Base-by-base conservation (phyloP, 1,284 basidiomycete genomes). In the Dichomitus squalens region DNA sequence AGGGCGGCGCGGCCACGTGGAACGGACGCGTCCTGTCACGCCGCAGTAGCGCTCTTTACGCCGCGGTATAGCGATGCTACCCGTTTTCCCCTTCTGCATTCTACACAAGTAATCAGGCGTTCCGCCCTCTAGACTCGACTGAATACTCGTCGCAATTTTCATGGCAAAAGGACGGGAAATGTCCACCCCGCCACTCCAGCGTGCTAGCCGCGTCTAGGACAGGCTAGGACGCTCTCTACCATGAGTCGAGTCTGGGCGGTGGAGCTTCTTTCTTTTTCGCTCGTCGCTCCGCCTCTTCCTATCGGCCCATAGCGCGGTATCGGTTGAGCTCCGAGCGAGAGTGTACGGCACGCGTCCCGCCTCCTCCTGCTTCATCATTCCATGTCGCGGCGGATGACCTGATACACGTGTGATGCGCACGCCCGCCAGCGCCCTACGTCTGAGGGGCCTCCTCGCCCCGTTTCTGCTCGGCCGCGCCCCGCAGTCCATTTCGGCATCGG, bases 401-500 rank as follows among this genome's bases (percentile, higher is more conserved):
- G 51, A 35, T 48, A 52, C 55, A 59, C 54, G 53, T 76, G 70
- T 70, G 72, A 64, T 73, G 70, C 27, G 68, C 74, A 58, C 75
- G 73, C 43, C 73, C 70, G 51, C 43, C 39, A 49, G 44, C 44
- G 44, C 44, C 44, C 44, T n/a, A 18, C 29, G 44, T 33, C 31
- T 2, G 27, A 34, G 12, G 29, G 29, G 27, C 35, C 14, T n/a
- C 55, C 39, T n/a, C 34, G 29, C 21, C n/a, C 12, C 20, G 16
- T 16, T 41, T 36, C 49, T 39, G 21, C 39, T 40, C 39, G 18
- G 34, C 34, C 49, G 18, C 39, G 49, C 50, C 31, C 16, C 18
- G 9, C 46, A 33, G 9, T 33, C 4, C 23, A 12, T 39, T 18
- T 29, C 48, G 35, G 25, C 39, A 18, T 44, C 43, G 16, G 25